Evolutionary conservation across 495 filamentous ascomycete species (phyloP), one percentile per base, ranked within the genome.

Genomic region (Penicillium simplicissimum): DNA sequence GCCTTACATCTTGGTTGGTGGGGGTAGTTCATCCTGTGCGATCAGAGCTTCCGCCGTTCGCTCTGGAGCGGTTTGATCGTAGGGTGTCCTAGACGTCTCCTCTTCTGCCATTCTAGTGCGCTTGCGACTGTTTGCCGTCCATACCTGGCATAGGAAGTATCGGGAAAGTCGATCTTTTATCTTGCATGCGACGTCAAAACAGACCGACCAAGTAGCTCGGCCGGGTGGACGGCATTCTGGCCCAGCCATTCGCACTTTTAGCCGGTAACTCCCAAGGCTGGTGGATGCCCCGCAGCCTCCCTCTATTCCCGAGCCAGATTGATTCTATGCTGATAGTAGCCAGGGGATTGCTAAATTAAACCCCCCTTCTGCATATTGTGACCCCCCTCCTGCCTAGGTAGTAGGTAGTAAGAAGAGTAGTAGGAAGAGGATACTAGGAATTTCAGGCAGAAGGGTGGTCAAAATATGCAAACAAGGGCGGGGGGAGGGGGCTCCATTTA

Each of bases 1-100:
- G 28, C 37, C 62, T 57, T 48, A 64, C 62, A 64, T 53, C n/a
- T 57, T 52, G 5, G 62, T 57, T 40, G 62, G 62, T 31, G 59
- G 51, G 23, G 43, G 37, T 19, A 48, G 47, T 52, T 57, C 60
- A 58, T 62, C 48, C 56, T 56, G 45, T 59, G 51, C 34, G 17
- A 54, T 38, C 10, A 33, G 49, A 9, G 60, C 36, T 36, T 59
- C 33, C 1, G 17, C 38, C 33, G 51, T 35, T n/a, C 34, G 37
- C 17, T 59, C 55, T n/a, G 25, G 49, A 7, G 33, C 54, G 25
- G 34, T 40, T 19, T 10, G 14, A 34, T 48, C 38, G 43, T 28
- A 28, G 33, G 14, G 21, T 25, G 19, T 17, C n/a, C 47, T 40
- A n/a, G n/a, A 35, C 17, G 37, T 55, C 34, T 59, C 52, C 17